Evolutionary conservation across 2,329 filamentous ascomycete genomes (phyloP).

Genomic region (Huntiella savannae): DNA sequence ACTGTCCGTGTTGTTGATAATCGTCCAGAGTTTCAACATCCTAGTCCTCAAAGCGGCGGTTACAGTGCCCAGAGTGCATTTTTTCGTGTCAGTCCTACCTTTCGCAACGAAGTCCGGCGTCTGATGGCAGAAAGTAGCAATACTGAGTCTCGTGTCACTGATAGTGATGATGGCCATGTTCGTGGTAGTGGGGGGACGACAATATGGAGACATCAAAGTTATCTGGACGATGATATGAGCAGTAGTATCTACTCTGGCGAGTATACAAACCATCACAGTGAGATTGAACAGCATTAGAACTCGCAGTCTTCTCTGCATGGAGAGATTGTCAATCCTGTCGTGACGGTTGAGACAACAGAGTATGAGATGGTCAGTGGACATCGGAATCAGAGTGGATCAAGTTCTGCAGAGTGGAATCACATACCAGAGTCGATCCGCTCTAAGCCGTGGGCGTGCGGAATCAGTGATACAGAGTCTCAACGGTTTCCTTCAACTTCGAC

Average conservation of each 20-base stretch:
- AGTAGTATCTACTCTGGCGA: slow-evolving; percentile 8
- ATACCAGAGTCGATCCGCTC: slow-evolving; percentile 8
- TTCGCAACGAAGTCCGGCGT: slow-evolving; percentile 7
- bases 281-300: neutral
- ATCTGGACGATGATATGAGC: neutral
- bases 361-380: neutral
- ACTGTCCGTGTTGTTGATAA: slow-evolving; percentile 10
- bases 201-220: slow-evolving; percentile 4
- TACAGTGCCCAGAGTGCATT: slow-evolving; percentile 7
- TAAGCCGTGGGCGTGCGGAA: slow-evolving; percentile 4
- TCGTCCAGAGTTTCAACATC: slow-evolving; percentile 8
- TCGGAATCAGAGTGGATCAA: slow-evolving; percentile 3
- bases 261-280: neutral
- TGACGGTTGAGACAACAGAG: neutral
- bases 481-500: neutral
- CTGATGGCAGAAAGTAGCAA: slow-evolving; percentile 6
- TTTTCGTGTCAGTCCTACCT: slow-evolving; percentile 9
- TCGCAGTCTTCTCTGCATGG: neutral
- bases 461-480: neutral
- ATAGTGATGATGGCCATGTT: neutral
- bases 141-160: no score
- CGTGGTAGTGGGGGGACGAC: neutral
- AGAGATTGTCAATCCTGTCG: neutral
- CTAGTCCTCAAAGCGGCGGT: slow-evolving; percentile 8
- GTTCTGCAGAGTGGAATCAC: slow-evolving; percentile 11